These are phyloP conservation scores for Paraphaeosphaeria minitans DNA, from an alignment of 2,329 filamentous ascomycete genomes.

Conservation along the genomic window DNA sequence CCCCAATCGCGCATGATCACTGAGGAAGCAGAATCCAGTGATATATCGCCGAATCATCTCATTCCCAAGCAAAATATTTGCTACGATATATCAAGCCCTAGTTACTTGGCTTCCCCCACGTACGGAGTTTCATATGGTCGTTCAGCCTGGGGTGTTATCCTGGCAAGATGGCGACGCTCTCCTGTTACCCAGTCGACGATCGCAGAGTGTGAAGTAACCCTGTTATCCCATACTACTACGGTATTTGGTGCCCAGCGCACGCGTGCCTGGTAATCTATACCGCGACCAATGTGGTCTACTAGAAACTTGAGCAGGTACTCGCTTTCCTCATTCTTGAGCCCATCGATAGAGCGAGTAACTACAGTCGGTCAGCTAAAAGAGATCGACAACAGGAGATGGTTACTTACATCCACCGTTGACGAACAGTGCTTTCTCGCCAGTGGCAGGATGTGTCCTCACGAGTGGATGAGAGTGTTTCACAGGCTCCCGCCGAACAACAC, in stretches of 20 bases:
- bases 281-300: slow-evolving; percentile 71
- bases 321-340: slow-evolving; percentile 80
- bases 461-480: slow-evolving; percentile 60
- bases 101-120: not conserved
- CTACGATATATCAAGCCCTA: not conserved
- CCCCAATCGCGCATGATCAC: not conserved
- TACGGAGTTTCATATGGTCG: slow-evolving; percentile 9
- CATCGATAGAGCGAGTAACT: slow-evolving; percentile 77
- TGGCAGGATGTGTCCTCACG: slow-evolving; percentile 19
- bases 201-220: slow-evolving; percentile 35
- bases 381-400: not conserved
- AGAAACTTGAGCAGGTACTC: slow-evolving; percentile 75
- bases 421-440: slow-evolving; percentile 18
- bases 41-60: not conserved
- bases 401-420: slow-evolving; percentile 34
- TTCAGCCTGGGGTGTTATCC: slow-evolving; percentile 7
- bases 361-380: not conserved
- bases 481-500: slow-evolving; percentile 73
- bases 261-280: slow-evolving; percentile 57
- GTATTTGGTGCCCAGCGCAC: slow-evolving; percentile 76
- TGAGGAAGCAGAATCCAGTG: not conserved
- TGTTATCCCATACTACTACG: slow-evolving; percentile 82
- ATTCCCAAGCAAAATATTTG: not conserved
- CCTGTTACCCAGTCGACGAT: slow-evolving; percentile 9
- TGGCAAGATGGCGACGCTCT: slow-evolving; percentile 6